Evolutionary conservation across 2,329 filamentous ascomycete genomes (phyloP), one percentile per base, ranked within the genome.

Genomic region (Pezicula carpinea): DNA sequence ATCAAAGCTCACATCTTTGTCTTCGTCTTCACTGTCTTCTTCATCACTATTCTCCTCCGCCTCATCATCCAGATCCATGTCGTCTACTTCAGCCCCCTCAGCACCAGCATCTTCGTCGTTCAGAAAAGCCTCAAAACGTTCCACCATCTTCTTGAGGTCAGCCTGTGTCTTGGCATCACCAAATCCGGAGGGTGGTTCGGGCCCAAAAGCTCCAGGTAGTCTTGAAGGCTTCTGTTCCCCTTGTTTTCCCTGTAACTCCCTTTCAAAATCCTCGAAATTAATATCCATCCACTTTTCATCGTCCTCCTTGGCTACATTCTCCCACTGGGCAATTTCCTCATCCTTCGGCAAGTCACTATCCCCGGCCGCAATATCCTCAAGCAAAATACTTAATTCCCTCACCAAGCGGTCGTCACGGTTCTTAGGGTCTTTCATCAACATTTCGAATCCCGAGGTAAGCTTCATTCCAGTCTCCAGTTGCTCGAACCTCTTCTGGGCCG

Each of bases 251-350:
- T 77, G 73, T 1, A 99, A 70, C 63, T 96, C 90, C 22, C 77
- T 75, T 59, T 96, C 91, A 47, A 99, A 89, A 52, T 96, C 90
- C 15, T 85, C 78, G 56, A 89, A 96, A 61, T 91, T 83, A 48
- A 99, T 95, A 57, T 97, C 84, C 54, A 99, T 74, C 93, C 93
- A 99, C 18, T 79, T 76, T 58, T 97, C 93, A 57, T 90, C 82
- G 51, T 97, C 92, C 42, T 92, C 80, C n/a, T 71, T 75, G 23
- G 72, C 67, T 3, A 62, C 61, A 23, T 74, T 66, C 31, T 76
- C 72, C 92, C 93, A 97, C 2, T 63, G 58, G 21, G 67, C 65
- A 8, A 97, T 89, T n/a, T 92, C 87, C 1, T 73, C 66, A 56
- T 95, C 77, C 0, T 74, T 80, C 0, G 93, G 92, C 1, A 97